Evolutionary conservation across 192 early-diverging fungal species (phyloP).

Genomic region (Fimicolochytrium jonesii): DNA sequence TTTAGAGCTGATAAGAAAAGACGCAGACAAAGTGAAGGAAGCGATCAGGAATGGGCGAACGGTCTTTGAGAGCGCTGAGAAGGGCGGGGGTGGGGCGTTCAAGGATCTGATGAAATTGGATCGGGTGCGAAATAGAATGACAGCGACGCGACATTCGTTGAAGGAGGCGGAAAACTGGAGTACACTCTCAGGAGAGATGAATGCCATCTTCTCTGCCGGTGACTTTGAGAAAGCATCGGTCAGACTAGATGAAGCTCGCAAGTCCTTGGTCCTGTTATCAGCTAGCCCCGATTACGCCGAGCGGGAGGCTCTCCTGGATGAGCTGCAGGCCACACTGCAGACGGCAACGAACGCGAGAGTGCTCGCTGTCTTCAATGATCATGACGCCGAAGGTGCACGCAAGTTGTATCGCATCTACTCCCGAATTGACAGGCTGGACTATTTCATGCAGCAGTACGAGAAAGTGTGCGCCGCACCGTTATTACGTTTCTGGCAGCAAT

Average conservation of each 20-base stretch:
- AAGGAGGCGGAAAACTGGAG: constrained; percentile 78
- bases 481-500: constrained; percentile 45
- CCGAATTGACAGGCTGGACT: constrained; percentile 51
- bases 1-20: constrained; percentile 53
- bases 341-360: constrained; percentile 45
- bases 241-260: constrained; percentile 62
- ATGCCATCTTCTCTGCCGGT: constrained; percentile 54
- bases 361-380: constrained; percentile 48
- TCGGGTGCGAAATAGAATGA: constrained; percentile 65
- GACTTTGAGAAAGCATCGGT: constrained; percentile 61
- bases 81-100: constrained; percentile 39
- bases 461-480: constrained; percentile 39
- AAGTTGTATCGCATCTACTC: constrained; percentile 52
- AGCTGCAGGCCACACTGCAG: constrained; percentile 60
- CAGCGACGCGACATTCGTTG: constrained; percentile 51
- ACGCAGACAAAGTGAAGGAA: constrained; percentile 42
- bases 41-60: constrained; percentile 40
- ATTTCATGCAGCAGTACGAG: constrained; percentile 61
- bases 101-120: constrained; percentile 61
- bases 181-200: constrained; percentile 65
- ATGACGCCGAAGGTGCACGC: constrained; percentile 53
- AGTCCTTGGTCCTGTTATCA: constrained; percentile 57
- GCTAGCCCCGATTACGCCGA: constrained; percentile 69
- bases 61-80: constrained; percentile 45
- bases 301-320: constrained; percentile 45